phyloP scores from a whole-genome alignment of 73 alveolate species.

The Tetrahymena borealis region DNA sequence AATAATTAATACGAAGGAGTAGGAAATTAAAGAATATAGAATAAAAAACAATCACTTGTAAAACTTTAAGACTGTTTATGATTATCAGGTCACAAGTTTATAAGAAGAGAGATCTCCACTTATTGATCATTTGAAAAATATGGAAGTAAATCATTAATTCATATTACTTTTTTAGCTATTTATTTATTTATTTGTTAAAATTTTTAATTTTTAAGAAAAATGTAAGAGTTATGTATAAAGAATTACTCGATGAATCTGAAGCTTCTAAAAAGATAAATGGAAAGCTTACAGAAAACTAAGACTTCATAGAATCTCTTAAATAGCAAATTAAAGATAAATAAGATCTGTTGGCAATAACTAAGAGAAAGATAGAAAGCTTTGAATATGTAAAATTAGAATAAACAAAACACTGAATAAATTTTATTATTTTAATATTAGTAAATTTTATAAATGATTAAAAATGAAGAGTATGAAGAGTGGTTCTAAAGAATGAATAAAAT shows the following conservation, averaged over 20 bases:
- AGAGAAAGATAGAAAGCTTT: neutral
- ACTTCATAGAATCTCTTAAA: neutral
- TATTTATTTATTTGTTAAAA: neutral
- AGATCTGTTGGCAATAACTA: neutral
- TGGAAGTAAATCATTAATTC: neutral
- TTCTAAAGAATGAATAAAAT: neutral
- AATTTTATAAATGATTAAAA: neutral
- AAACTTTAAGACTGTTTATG: conserved; percentile 34
- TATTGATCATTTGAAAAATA: conserved; percentile 3
- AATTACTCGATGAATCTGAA: conserved; percentile 33
- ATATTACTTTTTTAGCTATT: no score
- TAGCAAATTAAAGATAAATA: neutral
- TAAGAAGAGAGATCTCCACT: conserved; percentile 30
- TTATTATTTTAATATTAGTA: neutral
- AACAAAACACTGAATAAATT: neutral
- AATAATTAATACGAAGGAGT: conserved; percentile 15
- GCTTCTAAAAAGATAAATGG: conserved; percentile 14
- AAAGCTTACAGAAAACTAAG: neutral
- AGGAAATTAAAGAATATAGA: conserved; percentile 37
- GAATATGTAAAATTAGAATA: neutral
- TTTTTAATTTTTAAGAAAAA: neutral
- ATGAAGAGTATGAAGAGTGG: neutral
- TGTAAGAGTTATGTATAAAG: conserved; percentile 37
- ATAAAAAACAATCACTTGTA: conserved; percentile 25
- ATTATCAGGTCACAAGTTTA: conserved; percentile 2